Conservation (phyloP, 129 eudicot genomes). For the Logfia minima region DNA sequence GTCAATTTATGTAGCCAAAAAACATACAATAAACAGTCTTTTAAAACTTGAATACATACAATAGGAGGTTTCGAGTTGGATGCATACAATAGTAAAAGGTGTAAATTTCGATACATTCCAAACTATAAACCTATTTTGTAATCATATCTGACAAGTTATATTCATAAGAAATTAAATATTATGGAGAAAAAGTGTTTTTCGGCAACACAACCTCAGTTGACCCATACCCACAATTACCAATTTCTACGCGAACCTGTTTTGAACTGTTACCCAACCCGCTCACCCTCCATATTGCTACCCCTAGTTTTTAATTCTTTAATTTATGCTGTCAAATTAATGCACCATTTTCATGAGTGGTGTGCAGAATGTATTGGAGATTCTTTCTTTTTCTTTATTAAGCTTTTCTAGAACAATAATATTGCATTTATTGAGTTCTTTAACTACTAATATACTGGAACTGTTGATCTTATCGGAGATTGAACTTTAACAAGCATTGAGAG, state of each 20-base stretch:
- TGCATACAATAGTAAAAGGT: too few relatives aligned
- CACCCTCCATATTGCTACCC: neutral
- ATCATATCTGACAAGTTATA: neutral
- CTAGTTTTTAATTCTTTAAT: neutral
- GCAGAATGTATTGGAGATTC: neutral
- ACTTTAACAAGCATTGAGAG: neutral
- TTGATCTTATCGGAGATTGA: slow-evolving; percentile 7
- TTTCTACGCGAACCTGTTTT: too few relatives aligned
- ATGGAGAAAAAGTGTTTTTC: neutral
- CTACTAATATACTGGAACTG: neutral
- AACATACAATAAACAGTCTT: too few relatives aligned
- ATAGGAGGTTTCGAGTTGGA: too few relatives aligned
- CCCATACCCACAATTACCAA: neutral
- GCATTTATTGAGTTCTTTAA: neutral
- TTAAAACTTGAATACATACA: too few relatives aligned
- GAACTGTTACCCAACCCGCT: neutral
- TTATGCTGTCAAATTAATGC: slow-evolving; percentile 17
- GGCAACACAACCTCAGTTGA: neutral
- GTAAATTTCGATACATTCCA: too few relatives aligned
- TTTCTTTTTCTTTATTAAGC: slow-evolving; percentile 2
- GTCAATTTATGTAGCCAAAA: too few relatives aligned
- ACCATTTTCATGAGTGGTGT: neutral
- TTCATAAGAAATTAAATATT: neutral
- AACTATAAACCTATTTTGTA: neutral
- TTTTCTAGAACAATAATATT: slow-evolving; percentile 1